Evolutionary conservation across 78 protist species (phyloP).

Genomic region (Isochrysis galbana): DNA sequence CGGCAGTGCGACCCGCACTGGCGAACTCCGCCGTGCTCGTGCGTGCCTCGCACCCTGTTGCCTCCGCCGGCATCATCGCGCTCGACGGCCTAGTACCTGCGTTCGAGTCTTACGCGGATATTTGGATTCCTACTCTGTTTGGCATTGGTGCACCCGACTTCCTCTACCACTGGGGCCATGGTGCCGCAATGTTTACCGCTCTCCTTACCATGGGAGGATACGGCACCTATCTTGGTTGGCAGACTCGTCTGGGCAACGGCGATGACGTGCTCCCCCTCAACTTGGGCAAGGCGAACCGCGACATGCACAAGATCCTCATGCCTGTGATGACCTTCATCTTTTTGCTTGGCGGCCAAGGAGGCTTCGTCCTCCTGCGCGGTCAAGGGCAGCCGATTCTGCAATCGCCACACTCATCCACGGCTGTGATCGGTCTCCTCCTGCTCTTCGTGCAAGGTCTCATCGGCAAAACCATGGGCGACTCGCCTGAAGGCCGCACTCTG

Average conservation of each 20-base stretch:
- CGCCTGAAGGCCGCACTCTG: not conserved
- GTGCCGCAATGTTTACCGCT: not conserved
- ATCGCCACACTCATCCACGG: not conserved
- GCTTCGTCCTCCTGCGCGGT: not conserved
- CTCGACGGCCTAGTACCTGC: not conserved
- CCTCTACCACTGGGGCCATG: constrained; percentile 11
- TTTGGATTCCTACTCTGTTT: not conserved
- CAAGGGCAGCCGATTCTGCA: not conserved
- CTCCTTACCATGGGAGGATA: not conserved
- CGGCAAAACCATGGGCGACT: not conserved
- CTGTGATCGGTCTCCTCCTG: not conserved
- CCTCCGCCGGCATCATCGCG: not conserved
- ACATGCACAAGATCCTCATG: not conserved
- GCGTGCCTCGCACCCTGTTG: not conserved
- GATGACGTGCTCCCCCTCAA: not conserved
- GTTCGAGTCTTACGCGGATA: not conserved
- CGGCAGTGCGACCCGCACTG: not conserved
- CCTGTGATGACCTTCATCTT: not conserved
- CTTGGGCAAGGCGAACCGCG: not conserved
- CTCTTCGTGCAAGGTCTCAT: not conserved
- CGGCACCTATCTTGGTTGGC: constrained; percentile 2
- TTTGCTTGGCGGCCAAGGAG: not conserved
- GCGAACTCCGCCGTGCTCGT: not conserved
- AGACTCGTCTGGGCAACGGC: not conserved
- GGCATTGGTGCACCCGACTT: not conserved